These are phyloP conservation scores for Aspergillus viridinutans DNA, from an alignment of 2,329 filamentous ascomycete species.

Conservation along the genomic window DNA sequence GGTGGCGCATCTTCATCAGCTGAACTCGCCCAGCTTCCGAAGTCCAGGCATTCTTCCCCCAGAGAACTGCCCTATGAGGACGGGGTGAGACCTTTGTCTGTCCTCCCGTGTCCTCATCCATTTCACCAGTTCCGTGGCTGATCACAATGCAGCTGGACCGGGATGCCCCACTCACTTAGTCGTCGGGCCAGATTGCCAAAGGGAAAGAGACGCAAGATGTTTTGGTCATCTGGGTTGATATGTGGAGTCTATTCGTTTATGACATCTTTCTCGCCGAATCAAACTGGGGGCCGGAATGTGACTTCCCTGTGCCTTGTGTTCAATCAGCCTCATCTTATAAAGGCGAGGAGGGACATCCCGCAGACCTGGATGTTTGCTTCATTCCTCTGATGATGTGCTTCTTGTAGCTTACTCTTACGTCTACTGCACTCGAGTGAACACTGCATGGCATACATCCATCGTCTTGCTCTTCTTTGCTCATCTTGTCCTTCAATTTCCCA, in stretches of 20 bases:
- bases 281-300: conserved; percentile 1
- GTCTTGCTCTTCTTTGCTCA: not conserved
- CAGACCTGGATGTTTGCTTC: not conserved
- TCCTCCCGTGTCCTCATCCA: conserved; percentile 9
- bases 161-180: conserved; percentile 3
- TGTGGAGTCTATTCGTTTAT: conserved; percentile 11
- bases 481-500: not conserved
- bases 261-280: conserved; percentile 4
- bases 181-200: not conserved
- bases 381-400: not conserved
- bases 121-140: conserved; percentile 21
- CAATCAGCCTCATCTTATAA: not conserved
- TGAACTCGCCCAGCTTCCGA: conserved; percentile 16
- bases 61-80: conserved; percentile 13
- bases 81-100: not conserved
- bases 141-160: conserved; percentile 20
- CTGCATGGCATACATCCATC: not conserved
- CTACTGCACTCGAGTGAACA: not conserved
- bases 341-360: not conserved
- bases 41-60: conserved; percentile 13
- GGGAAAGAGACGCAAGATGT: not conserved
- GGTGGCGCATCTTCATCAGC: conserved; percentile 22
- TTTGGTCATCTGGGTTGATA: not conserved
- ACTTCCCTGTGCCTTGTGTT: conserved; percentile 5
- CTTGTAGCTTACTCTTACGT: not conserved